Base-by-base conservation (phyloP, 768 basidiomycete species). In the Lactarius quietus region DNA sequence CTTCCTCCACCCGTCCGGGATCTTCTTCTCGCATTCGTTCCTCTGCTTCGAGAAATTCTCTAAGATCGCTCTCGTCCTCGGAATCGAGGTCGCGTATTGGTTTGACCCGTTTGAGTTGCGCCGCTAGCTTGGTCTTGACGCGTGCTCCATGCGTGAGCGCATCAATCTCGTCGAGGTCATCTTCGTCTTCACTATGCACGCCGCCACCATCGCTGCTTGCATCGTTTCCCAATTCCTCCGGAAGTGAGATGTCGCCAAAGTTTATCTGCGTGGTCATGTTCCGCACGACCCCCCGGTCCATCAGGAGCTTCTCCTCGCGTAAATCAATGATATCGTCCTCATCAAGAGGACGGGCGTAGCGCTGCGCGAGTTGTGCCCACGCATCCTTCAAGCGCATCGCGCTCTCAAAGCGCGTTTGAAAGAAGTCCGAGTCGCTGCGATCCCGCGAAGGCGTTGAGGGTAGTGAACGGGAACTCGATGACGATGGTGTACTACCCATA, bases 311-410 rank as follows among this genome's bases (percentile, higher is more conserved):
- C 14, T 80, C 82, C 14, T 84, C 85, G 61, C 78, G 76, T 3
- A 93, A 76, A 71, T 92, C 87, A 36, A 93, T 79, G 54, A 92
- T 86, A 73, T 93, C 91, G 74, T 93, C 91, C 71, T 92, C 86
- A 69, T 90, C 88, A 43, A 90, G 76, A 52, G 81, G 80, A 58
- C 83, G 81, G 38, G 82, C 80, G 72, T 92, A 88, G 29, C 88
- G 83, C 56, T 87, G 84, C 3, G 83, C 89, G 4, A 93, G 83
- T 59, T 83, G 79, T 31, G 83, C 79, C 90, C 91, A 92, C 17
- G 83, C 77, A 69, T 83, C 81, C 28, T 84, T 76, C 41, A 92
- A 77, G 3, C 86, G 85, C 69, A 79, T 74, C 6, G 81, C 79
- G 0, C 84, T 84, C 9, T 82, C 86, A 60, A 84, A 79, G 52